Evolutionary conservation across 257 asterid species (phyloP), one percentile per base, ranked within the genome.

Genomic region (Petrea volubilis): DNA sequence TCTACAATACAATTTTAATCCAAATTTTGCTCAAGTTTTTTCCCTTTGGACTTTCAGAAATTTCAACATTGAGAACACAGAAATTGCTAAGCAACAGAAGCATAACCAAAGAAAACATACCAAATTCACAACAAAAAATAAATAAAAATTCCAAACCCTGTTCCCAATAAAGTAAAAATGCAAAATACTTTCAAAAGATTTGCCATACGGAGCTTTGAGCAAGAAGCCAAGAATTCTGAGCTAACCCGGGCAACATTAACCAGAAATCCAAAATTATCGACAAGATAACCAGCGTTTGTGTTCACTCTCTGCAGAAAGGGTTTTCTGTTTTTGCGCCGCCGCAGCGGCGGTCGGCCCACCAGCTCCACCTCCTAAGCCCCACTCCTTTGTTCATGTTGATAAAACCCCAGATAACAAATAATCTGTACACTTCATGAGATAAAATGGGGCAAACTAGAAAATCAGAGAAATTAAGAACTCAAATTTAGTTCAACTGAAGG

Each of bases 261-360:
- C 46, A 40, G 14, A 15, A 40, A 40, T 40, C 46, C 46, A 3
- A 40, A 40, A 40, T 40, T 40, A 40, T 40, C 46, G 11, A 40
- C 15, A 9, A 40, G 89, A 81, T 79, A 80, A 33, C 89, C 96
- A 56, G 91, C 80, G 64, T 94, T 97, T 21, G 85, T 66, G 53
- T 94, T 97, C 78, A 91, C 87, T 72, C 95, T 90, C 80, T 89
- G 97, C n/a, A n/a, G n/a, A n/a, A n/a, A n/a, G 85, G 12, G 81
- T n/a, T n/a, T n/a, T n/a, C n/a, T n/a, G n/a, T n/a, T n/a, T n/a
- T n/a, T n/a, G 96, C 17, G 93, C 87, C 0, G 94, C 94, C 0
- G 97, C 96, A 0, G 96, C 91, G 0, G 76, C 79, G 0, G 86
- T 81, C 24, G 86, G 77, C 56, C 96, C 98, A 50, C 74, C 78